Base-by-base conservation (phyloP, 2,329 filamentous ascomycete species). In the Fusarium brachygibbosum region DNA sequence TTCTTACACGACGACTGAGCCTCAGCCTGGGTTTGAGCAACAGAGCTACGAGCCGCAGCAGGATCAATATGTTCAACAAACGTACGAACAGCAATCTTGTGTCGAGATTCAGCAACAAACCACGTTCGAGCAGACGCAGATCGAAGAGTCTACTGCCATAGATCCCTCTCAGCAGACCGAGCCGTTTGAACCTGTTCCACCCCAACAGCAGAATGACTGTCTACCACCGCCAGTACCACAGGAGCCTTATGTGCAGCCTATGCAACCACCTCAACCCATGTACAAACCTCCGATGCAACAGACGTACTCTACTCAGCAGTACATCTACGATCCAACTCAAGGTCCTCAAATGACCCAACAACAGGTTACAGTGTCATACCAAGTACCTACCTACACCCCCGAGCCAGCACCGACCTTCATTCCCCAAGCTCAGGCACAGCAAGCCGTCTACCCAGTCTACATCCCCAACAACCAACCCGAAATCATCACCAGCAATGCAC, bases 401-500 rank as follows among this genome's bases (percentile, higher is more conserved):
- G 53, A 60, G 2, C 28, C 52, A 13, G 6, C 19, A 28, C 19
- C 34, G 4, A 10, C 29, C 0, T 37, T 50, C 17, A 8, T 44
- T 5, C 1, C 38, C 3, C 51, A 58, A 1, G 5, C 17, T 0
- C 69, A 60, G 11, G 32, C 10, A 6, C 52, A 53, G 19, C 44
- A 57, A 14, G 25, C 50, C 1, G 2, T 35, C 4, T 49, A 51
- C 14, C 40, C 64, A 14, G 14, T 50, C 1, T 63, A 58, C 0
- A 13, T 57, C 1, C 69, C 45, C 0, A 68, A 72, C 14, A 68
- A 67, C 4, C 69, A 67, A 5, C 66, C 66, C 0, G 63, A 70
- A 29, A 70, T 70, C 5, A 70, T 69, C 23, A 70, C 66, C 0
- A 69, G 62, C 5, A 57, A 69, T 0, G 49, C 9, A 2, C 62